Conservation (phyloP, 352 stramenopile species). For the Albugo laibachii region DNA sequence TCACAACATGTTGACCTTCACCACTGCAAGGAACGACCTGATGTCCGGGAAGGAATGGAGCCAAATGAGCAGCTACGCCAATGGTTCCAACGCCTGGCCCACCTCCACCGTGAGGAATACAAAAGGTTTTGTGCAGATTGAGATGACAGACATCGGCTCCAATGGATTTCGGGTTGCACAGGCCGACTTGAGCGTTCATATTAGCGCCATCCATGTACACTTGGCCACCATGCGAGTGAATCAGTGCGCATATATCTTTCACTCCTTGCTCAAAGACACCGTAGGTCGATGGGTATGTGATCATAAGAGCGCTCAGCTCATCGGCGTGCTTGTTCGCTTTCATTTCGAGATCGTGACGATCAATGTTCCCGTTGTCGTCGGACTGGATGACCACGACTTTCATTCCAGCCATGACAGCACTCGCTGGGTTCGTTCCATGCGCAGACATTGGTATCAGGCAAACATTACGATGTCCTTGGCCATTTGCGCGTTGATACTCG, state of each 20-base stretch:
- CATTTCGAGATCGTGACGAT: conserved; percentile 85
- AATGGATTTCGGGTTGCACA: conserved; percentile 93
- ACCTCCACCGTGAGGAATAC: conserved; percentile 96
- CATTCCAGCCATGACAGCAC: conserved; percentile 96
- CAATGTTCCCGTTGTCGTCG: conserved; percentile 91
- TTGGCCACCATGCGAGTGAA: conserved; percentile 93
- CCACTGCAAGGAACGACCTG: conserved; percentile 59
- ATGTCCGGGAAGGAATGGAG: conserved; percentile 93
- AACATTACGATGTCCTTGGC: conserved; percentile 90
- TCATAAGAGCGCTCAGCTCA: conserved; percentile 96
- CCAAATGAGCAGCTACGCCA: conserved; percentile 86
- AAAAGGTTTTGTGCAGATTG: conserved; percentile 99
- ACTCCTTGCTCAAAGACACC: conserved; percentile 97
- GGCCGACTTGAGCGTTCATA: conserved; percentile 98
- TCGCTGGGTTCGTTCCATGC: conserved; percentile 96
- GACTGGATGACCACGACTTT: conserved; percentile 95
- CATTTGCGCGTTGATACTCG: conserved; percentile 84
- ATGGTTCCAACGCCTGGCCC: conserved; percentile 87
- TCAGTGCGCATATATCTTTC: conserved; percentile 89
- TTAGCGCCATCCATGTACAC: conserved; percentile 99
- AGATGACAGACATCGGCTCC: conserved; percentile 97
- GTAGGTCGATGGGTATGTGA: conserved; percentile 99
- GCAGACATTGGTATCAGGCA: conserved; percentile 97
- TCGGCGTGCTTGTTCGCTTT: conserved; percentile 94
- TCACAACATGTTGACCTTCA: conserved; percentile 47